Percentiles rank a stretch among this genome's conserved stretches.
These are phyloP conservation scores for Hypoxylon fragiforme DNA, from an alignment of 495 filamentous ascomycete species.

Conservation along the genomic window DNA sequence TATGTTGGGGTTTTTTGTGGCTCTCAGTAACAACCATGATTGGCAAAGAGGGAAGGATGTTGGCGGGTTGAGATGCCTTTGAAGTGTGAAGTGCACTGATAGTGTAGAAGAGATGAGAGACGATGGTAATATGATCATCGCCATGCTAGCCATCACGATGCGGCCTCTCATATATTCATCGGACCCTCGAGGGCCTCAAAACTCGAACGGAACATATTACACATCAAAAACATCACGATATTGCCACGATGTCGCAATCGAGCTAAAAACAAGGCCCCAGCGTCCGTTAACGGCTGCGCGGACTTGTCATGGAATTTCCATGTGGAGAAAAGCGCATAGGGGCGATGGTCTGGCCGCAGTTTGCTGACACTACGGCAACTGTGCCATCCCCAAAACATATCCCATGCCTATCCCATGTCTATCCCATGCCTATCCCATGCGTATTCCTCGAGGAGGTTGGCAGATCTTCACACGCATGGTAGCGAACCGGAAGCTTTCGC, in stretches of 20 bases:
- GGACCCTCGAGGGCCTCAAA: slow-evolving; percentile 3
- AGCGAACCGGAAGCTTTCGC: slow-evolving; percentile 37
- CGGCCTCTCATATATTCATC: slow-evolving; percentile 27
- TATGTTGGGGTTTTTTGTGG: slow-evolving; percentile 19
- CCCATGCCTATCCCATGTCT: slow-evolving; percentile 28
- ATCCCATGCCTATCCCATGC: slow-evolving; percentile 26
- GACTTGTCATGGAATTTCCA: slow-evolving; percentile 35
- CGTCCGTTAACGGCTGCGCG: slow-evolving; percentile 37
- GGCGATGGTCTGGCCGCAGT: slow-evolving; percentile 23
- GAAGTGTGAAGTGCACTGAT: slow-evolving; percentile 4
- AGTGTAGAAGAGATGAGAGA: slow-evolving; percentile 7
- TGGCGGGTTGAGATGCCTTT: slow-evolving; percentile 13
- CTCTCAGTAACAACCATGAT: slow-evolving; percentile 19
- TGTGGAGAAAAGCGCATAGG: slow-evolving; percentile 34
- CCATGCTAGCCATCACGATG: slow-evolving; percentile 7
- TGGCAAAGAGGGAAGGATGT: slow-evolving; percentile 21
- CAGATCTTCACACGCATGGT: slow-evolving; percentile 20
- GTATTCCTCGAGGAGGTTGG: slow-evolving; percentile 20
- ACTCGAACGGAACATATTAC: slow-evolving; percentile 28
- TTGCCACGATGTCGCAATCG: slow-evolving; percentile 30
- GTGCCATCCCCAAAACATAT: slow-evolving; percentile 18
- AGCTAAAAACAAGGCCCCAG: slow-evolving; percentile 19
- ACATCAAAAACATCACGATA: slow-evolving; percentile 31
- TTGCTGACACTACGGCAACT: slow-evolving; percentile 24
- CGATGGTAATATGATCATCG: slow-evolving; percentile 9